phyloP scores from a whole-genome alignment of 148 eudicot genomes.

The Camellia granthamiana region DNA sequence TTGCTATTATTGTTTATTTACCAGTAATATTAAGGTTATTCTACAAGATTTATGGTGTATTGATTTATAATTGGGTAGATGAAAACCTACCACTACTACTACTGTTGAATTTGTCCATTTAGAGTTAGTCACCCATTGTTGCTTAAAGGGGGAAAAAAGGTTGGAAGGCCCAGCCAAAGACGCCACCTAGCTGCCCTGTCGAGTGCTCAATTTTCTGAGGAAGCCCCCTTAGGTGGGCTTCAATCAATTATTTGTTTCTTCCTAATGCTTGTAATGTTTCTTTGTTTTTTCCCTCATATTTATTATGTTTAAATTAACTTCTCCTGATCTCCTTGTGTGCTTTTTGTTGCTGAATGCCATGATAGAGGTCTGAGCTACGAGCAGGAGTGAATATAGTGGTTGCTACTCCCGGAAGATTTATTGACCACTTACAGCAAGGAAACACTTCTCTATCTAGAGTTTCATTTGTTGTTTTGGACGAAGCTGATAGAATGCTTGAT shows the following conservation, averaged over 20 bases:
- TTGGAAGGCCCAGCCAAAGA: no score
- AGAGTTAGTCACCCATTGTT: no score
- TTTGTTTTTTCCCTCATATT: not conserved
- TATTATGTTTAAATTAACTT: not conserved
- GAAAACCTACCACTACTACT: no score
- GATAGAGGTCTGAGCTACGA: slow-evolving; percentile 54
- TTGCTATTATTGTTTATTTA: no score
- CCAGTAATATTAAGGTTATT: no score
- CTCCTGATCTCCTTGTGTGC: not conserved
- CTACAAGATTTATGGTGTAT: no score
- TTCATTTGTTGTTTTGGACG: slow-evolving; percentile 51
- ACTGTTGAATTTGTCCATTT: no score
- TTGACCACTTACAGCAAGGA: slow-evolving; percentile 55
- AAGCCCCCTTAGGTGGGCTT: slow-evolving; percentile 2
- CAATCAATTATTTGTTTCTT: not conserved
- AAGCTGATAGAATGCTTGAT: slow-evolving; percentile 61
- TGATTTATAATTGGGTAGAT: no score
- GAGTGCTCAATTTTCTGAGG: no score
- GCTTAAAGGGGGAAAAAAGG: no score
- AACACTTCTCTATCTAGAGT: slow-evolving; percentile 44
- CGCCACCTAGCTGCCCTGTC: no score
- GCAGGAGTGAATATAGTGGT: slow-evolving; percentile 50
- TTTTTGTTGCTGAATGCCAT: slow-evolving; percentile 13
- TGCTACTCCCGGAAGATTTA: slow-evolving; percentile 61
- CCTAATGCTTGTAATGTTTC: not conserved